Percentiles rank a stretch among this genome's conserved stretches.
These are phyloP conservation scores for Candida golubevii DNA, from an alignment of 805 yeast genomes.

Conservation along the genomic window DNA sequence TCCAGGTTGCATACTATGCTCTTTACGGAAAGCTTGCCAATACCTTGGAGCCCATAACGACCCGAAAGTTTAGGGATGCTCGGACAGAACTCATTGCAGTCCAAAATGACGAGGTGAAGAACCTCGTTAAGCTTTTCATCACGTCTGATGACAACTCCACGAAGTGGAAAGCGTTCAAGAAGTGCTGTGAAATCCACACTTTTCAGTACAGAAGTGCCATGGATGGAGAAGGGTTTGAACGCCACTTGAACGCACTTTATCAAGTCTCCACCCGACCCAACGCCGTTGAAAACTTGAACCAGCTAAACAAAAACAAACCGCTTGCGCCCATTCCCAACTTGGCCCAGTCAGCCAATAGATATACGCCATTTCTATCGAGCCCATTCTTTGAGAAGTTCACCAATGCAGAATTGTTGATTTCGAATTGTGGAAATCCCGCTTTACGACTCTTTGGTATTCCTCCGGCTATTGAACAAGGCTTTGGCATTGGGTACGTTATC, in stretches of 20 bases:
- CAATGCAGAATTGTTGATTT: slow-evolving; percentile 33
- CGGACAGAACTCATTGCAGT: slow-evolving; percentile 67
- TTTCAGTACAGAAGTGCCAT: slow-evolving; percentile 47
- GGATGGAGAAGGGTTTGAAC: slow-evolving; percentile 65
- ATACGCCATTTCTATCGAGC: slow-evolving; percentile 32
- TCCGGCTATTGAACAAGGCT: slow-evolving; percentile 85
- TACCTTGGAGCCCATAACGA: slow-evolving; percentile 58
- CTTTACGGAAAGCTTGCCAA: slow-evolving; percentile 48
- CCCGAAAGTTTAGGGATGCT: slow-evolving; percentile 62
- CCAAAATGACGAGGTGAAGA: slow-evolving; percentile 49
- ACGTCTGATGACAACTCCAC: slow-evolving; percentile 45
- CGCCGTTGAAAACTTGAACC: slow-evolving; percentile 34
- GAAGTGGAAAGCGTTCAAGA: slow-evolving; percentile 49
- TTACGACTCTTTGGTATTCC: slow-evolving; percentile 86
- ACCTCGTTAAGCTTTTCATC: slow-evolving; percentile 59
- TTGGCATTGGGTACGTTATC: slow-evolving; percentile 88
- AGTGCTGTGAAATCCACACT: slow-evolving; percentile 51
- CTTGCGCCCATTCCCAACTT: slow-evolving; percentile 14
- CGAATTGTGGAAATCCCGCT: slow-evolving; percentile 91
- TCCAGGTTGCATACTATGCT: slow-evolving; percentile 53
- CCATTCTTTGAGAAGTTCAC: slow-evolving; percentile 31
- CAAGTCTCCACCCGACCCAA: slow-evolving; percentile 49
- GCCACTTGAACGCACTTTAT: slow-evolving; percentile 63
- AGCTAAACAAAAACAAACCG: slow-evolving; percentile 30
- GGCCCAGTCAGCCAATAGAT: slow-evolving; percentile 3